Conservation (phyloP, 1,139 yeast genomes). For the Geotrichum europaeum region DNA sequence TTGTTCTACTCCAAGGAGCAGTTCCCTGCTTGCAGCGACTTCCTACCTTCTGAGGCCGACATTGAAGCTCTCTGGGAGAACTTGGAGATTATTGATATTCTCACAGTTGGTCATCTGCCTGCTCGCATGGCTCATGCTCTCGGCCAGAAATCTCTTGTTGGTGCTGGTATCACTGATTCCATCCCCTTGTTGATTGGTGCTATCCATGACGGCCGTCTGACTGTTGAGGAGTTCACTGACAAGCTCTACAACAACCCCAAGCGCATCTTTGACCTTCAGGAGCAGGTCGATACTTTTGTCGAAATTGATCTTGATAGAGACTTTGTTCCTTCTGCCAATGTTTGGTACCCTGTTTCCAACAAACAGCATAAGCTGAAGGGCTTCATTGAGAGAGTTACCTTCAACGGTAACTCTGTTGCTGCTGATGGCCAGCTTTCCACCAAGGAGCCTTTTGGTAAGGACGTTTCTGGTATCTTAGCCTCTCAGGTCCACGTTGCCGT, state of each 20-base stretch:
- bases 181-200: slow-evolving; percentile 79
- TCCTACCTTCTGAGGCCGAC: slow-evolving; percentile 76
- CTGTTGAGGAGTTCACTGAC: slow-evolving; percentile 62
- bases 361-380: slow-evolving; percentile 53
- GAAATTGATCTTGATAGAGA: slow-evolving; percentile 80
- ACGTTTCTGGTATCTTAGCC: slow-evolving; percentile 28
- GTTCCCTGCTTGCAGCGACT: slow-evolving; percentile 51
- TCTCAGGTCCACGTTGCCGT: slow-evolving; percentile 18
- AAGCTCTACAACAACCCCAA: slow-evolving; percentile 82
- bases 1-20: slow-evolving; percentile 72
- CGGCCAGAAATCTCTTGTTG: slow-evolving; percentile 56
- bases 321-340: slow-evolving; percentile 39
- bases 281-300: slow-evolving; percentile 63
- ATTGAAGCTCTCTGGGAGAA: slow-evolving; percentile 79
- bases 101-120: slow-evolving; percentile 81
- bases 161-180: slow-evolving; percentile 73
- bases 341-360: slow-evolving; percentile 48
- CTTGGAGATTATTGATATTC: slow-evolving; percentile 69
- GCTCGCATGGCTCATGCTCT: slow-evolving; percentile 61
- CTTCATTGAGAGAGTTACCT: slow-evolving; percentile 79
- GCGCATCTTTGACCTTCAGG: slow-evolving; percentile 75
- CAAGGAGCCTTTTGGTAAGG: slow-evolving; percentile 52
- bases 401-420: slow-evolving; percentile 72
- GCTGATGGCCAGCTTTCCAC: slow-evolving; percentile 72
- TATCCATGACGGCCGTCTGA: slow-evolving; percentile 64